These are phyloP conservation scores for Mollisia scopiformis DNA, from an alignment of 2,329 filamentous ascomycete genomes.

Conservation along the genomic window DNA sequence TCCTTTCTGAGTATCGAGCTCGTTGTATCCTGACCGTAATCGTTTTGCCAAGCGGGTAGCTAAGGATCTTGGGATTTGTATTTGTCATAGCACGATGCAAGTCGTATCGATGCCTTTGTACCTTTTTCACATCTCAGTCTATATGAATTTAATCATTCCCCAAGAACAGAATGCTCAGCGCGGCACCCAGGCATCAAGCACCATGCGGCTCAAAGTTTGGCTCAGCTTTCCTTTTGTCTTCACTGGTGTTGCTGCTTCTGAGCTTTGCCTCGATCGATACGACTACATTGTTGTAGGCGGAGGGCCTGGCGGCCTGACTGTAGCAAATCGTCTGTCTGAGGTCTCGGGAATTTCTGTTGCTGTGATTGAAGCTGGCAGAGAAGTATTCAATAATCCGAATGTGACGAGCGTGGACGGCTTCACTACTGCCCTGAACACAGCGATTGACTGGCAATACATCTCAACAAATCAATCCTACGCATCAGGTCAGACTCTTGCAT, in stretches of 20 bases:
- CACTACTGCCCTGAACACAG: constrained; percentile 13
- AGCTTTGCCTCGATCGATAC: constrained; percentile 6
- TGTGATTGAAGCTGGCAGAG: constrained; percentile 27
- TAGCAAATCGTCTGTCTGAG: constrained; percentile 28
- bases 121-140: too few species aligned
- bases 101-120: too few species aligned
- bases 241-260: not conserved
- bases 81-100: too few species aligned
- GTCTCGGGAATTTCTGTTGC: constrained; percentile 21
- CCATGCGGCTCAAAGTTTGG: not conserved
- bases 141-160: too few species aligned
- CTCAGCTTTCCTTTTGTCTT: not conserved
- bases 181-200: not conserved
- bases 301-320: constrained; percentile 20
- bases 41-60: too few species aligned
- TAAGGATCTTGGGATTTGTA: too few species aligned
- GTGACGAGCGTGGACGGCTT: constrained; percentile 20
- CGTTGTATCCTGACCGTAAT: too few species aligned
- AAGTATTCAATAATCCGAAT: constrained; percentile 18
- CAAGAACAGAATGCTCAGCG: too few species aligned
- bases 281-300: constrained; percentile 25
- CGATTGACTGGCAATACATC: constrained; percentile 27
- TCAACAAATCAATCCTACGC: constrained; percentile 18
- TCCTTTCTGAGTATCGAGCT: not conserved
- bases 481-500: constrained; percentile 6